Conservation (phyloP, 805 yeast species). For the Ogataea pilisensis region DNA sequence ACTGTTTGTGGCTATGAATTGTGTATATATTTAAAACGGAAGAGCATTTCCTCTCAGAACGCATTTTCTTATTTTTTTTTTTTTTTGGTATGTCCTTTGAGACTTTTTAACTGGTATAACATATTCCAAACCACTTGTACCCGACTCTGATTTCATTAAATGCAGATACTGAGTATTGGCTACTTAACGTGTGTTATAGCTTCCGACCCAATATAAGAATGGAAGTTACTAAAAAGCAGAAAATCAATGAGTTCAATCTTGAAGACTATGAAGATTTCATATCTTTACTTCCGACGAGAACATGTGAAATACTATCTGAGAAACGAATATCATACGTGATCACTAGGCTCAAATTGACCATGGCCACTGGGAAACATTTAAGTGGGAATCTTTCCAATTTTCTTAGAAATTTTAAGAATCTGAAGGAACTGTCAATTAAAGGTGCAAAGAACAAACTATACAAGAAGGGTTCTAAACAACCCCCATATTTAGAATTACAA, state of each 20-base stretch:
- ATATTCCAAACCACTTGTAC: too few relatives aligned
- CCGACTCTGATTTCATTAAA: too few relatives aligned
- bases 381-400: neutral
- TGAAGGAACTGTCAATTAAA: neutral
- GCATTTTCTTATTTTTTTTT: too few relatives aligned
- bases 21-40: too few relatives aligned
- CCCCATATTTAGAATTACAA: neutral
- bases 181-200: too few relatives aligned
- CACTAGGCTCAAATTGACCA: neutral
- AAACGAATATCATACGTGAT: neutral
- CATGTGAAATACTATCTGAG: neutral
- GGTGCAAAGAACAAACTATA: neutral
- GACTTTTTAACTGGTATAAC: too few relatives aligned
- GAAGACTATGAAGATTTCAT: neutral
- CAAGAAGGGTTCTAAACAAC: neutral
- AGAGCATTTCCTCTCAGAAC: too few relatives aligned
- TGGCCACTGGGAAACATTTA: neutral
- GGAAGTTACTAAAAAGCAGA: neutral
- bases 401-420: slow-evolving; percentile 1
- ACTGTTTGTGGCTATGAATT: too few relatives aligned
- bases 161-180: too few relatives aligned
- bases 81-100: too few relatives aligned
- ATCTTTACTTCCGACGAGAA: neutral
- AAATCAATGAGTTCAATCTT: neutral
- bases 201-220: neutral